Conservation (phyloP, 176 grass and related monocot species). For the Musa acuminata region DNA sequence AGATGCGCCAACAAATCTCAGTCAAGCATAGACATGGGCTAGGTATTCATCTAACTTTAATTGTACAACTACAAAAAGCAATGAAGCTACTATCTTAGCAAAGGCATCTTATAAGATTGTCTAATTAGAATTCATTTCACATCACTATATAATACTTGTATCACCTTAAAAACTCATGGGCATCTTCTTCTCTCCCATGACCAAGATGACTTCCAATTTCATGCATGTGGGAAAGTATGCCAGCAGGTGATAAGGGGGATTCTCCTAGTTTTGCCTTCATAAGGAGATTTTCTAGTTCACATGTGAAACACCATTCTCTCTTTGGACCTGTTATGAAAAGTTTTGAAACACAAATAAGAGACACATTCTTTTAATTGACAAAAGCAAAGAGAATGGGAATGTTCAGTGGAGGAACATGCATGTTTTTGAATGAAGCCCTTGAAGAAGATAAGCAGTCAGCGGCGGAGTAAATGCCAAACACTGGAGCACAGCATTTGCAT, state of each 20-base stretch:
- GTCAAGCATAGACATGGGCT: too few relatives aligned
- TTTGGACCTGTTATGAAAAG: conserved; percentile 5
- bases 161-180: conserved; percentile 29
- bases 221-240: conserved; percentile 22
- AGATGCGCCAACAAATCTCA: too few relatives aligned
- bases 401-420: conserved; percentile 15
- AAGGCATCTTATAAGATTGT: too few relatives aligned
- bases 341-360: conserved; percentile 8
- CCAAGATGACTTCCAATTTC: conserved; percentile 24
- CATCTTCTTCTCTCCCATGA: conserved; percentile 29
- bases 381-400: conserved; percentile 1
- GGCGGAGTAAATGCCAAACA: conserved; percentile 20
- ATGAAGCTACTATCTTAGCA: not conserved
- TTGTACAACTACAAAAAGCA: not conserved
- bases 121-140: too few relatives aligned
- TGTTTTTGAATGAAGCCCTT: conserved; percentile 26
- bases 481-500: conserved; percentile 26
- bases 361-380: not conserved
- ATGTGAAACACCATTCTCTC: conserved; percentile 23
- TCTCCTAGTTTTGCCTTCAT: conserved; percentile 12
- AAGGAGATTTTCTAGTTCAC: conserved; percentile 27
- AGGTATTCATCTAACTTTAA: too few relatives aligned
- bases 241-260: conserved; percentile 11
- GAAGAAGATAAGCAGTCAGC: conserved; percentile 25
- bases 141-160: not conserved